Evolutionary conservation across 192 early-diverging fungal species (phyloP).

Genomic region (Chytriomyces sp.): DNA sequence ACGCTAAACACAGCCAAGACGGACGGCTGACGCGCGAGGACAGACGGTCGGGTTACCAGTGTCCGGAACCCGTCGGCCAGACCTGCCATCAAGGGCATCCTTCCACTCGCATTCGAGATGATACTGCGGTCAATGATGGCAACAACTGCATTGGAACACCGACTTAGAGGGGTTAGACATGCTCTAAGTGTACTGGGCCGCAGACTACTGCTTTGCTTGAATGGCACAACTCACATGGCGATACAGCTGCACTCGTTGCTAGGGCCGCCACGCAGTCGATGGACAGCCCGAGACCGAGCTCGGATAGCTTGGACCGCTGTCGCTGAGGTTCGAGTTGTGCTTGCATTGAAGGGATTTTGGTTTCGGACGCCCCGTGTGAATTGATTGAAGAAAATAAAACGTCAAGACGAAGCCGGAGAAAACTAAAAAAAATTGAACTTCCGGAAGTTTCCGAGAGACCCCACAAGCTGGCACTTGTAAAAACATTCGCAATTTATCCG

Average conservation of each 20-base stretch:
- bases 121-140: constrained; percentile 56
- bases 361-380: neutral
- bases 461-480: no score
- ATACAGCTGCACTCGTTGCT: neutral
- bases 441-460: no score
- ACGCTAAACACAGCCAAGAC: constrained; percentile 44
- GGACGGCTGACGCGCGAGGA: constrained; percentile 43
- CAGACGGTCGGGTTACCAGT: constrained; percentile 39
- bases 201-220: no score
- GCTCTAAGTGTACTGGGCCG: no score
- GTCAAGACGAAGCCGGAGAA: neutral
- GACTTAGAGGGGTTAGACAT: neutral
- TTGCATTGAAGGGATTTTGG: neutral
- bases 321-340: neutral
- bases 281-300: neutral
- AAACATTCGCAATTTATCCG: no score
- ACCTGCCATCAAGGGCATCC: constrained; percentile 29
- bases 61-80: constrained; percentile 35
- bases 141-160: constrained; percentile 36
- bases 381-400: neutral
- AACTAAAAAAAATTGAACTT: no score
- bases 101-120: constrained; percentile 49
- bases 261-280: neutral
- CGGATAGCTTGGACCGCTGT: neutral
- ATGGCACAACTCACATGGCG: neutral